Percentiles rank a stretch among this genome's conserved stretches.
Evolutionary conservation across 2,329 filamentous ascomycete species (phyloP).

Genomic region (Xylogone sp.): DNA sequence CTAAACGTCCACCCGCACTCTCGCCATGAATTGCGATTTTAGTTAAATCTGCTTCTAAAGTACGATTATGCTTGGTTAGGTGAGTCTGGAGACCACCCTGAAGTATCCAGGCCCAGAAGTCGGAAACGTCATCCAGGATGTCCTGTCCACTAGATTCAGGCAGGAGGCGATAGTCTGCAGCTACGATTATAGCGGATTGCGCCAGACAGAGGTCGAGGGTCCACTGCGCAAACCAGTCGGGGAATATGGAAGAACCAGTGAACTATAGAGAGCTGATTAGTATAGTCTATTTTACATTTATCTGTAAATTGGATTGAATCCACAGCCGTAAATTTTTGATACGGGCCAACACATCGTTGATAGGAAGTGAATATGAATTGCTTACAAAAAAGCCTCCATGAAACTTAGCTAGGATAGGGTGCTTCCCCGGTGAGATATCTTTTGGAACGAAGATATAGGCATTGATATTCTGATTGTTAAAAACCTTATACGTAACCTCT

Average conservation of each 20-base stretch:
- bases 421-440: conserved; percentile 3
- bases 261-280: neutral
- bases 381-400: conserved; percentile 14
- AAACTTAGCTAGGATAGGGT: conserved; percentile 11
- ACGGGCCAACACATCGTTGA: no score
- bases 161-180: conserved; percentile 47
- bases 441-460: conserved; percentile 12
- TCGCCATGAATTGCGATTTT: conserved; percentile 9
- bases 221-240: conserved; percentile 28
- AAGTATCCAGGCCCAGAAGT: conserved; percentile 45
- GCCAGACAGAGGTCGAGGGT: conserved; percentile 34
- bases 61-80: conserved; percentile 1
- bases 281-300: neutral
- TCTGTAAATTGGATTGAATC: neutral
- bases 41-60: conserved; percentile 7
- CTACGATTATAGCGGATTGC: conserved; percentile 39
- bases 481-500: conserved; percentile 11
- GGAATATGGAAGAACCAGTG: conserved; percentile 7
- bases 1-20: conserved; percentile 10
- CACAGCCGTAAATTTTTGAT: no score
- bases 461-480: conserved; percentile 11
- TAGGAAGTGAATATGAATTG: neutral
- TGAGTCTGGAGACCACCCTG: conserved; percentile 5
- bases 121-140: conserved; percentile 41
- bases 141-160: conserved; percentile 43